Evolutionary conservation across 805 yeast genomes (phyloP).

Genomic region (Candida michaelii): DNA sequence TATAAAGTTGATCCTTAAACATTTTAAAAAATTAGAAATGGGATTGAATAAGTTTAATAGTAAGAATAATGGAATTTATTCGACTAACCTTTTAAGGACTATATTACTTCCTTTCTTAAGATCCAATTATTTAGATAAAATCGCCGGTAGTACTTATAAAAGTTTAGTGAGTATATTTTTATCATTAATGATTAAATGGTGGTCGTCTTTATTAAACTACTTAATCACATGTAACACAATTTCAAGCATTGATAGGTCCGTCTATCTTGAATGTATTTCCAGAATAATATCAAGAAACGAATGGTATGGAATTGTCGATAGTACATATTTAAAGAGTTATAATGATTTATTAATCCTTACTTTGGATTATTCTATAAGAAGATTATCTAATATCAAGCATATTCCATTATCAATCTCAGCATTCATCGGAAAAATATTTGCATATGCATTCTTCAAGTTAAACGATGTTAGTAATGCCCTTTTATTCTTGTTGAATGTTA

Average conservation of each 20-base stretch:
- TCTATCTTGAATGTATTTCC: conserved; percentile 55
- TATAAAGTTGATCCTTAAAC: conserved; percentile 18
- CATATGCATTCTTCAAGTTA: conserved; percentile 56
- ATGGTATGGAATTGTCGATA: conserved; percentile 38
- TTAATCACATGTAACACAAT: conserved; percentile 23
- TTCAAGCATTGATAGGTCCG: conserved; percentile 48
- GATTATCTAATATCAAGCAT: conserved; percentile 46
- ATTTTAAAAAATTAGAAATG: conserved; percentile 43
- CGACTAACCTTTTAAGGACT: conserved; percentile 49
- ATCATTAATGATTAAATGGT: conserved; percentile 48
- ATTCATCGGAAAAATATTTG: conserved; percentile 69
- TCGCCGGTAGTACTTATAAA: conserved; percentile 24
- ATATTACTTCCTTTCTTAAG: conserved; percentile 47
- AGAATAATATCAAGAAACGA: conserved; percentile 48
- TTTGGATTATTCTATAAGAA: conserved; percentile 49
- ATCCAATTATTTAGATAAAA: conserved; percentile 20
- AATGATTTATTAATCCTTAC: conserved; percentile 48
- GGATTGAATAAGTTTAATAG: conserved; percentile 45
- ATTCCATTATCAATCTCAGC: conserved; percentile 60
- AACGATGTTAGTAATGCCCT: conserved; percentile 58
- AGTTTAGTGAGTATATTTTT: conserved; percentile 33
- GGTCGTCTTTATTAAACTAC: conserved; percentile 45
- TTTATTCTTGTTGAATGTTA: conserved; percentile 55
- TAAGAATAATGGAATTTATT: conserved; percentile 35
- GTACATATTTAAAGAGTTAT: conserved; percentile 22